Evolutionary conservation across 768 basidiomycete genomes (phyloP), one percentile per base, ranked within the genome.

Genomic region (Polyporus arcularius): DNA sequence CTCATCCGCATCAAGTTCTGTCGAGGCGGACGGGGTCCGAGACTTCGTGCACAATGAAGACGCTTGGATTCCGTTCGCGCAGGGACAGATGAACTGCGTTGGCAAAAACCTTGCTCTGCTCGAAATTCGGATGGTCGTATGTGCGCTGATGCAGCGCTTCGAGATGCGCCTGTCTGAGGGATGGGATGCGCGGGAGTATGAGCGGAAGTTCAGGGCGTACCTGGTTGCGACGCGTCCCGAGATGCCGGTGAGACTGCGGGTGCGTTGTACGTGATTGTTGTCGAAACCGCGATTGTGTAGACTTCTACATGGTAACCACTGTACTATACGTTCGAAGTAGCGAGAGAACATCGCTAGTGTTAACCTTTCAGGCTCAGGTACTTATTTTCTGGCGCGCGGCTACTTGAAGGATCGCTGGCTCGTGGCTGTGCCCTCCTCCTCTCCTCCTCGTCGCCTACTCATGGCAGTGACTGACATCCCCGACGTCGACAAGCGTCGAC

Each of bases 41-140:
- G 9, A n/a, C 21, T 9, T 64, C 47, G 56, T 68, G 48, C 59
- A 65, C 53, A 72, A 78, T 58, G 18, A 63, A 14, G 49, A 53
- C 53, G 77, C 71, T 10, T 80, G 75, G 69, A 71, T 77, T 38
- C 78, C 80, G 3, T 80, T 80, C 64, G 78, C 78, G 21, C 68
- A 71, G 39, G 83, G 84, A 0, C 81, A 81, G 12, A 75, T 78
- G 14, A 80, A 81, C 62, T 85, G 84, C 63, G 77, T 75, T 8
- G 83, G 82, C 16, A 78, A 75, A 62, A 65, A 78, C 68, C 71
- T 81, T 21, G 81, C 80, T 50, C 66, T 75, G 62, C 67, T 70
- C 45, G 76, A 78, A 61, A 60, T 78, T 64, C 72, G 73, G 51
- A 69, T 62, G 46, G 63, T 77, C 41, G 42, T 75, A 15, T 66